Percentiles rank a stretch among this genome's conserved stretches.
phyloP scores from a whole-genome alignment of 2,329 filamentous ascomycete genomes.

The Penicillium psychrosexuale region DNA sequence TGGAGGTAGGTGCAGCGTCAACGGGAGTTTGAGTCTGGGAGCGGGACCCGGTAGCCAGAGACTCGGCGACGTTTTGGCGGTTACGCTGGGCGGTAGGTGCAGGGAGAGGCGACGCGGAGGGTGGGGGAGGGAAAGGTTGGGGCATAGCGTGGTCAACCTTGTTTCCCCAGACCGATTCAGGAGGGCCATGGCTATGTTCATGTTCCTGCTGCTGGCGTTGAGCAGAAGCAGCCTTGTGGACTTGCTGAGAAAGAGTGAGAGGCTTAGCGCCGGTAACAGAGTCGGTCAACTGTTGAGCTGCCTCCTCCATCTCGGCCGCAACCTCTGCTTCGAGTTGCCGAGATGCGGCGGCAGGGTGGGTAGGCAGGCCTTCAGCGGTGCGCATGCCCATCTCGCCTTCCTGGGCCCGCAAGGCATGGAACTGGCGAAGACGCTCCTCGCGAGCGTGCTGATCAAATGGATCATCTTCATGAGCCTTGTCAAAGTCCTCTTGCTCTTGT shows the following conservation, averaged over 20 bases:
- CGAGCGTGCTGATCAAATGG: constrained; percentile 52
- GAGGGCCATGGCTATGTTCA: constrained; percentile 41
- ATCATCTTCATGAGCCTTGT: constrained; percentile 41
- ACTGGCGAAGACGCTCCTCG: constrained; percentile 74
- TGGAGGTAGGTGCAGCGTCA: constrained; percentile 65
- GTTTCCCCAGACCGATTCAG: constrained; percentile 53
- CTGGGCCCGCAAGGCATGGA: constrained; percentile 73
- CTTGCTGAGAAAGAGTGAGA: constrained; percentile 77
- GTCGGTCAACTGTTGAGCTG: constrained; percentile 21
- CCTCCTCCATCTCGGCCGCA: constrained; percentile 20
- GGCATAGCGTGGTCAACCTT: constrained; percentile 66
- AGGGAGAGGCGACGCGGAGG: constrained; percentile 76
- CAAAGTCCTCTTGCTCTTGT: constrained; percentile 59
- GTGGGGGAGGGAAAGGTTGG: constrained; percentile 64
- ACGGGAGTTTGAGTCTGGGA: constrained; percentile 75
- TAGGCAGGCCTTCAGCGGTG: constrained; percentile 42
- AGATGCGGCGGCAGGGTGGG: constrained; percentile 36
- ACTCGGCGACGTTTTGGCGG: constrained; percentile 77
- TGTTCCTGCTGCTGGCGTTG: constrained; percentile 39
- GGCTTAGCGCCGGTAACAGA: constrained; percentile 41
- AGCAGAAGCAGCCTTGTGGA: constrained; percentile 65
- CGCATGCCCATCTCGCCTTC: constrained; percentile 54
- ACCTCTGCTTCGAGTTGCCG: constrained; percentile 28
- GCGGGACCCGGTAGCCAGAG: constrained; percentile 60
- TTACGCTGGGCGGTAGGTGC: constrained; percentile 85